Evolutionary conservation across 352 stramenopile genomes (phyloP), one percentile per base, ranked within the genome.

Genomic region (Elongisporangium undulatum): DNA sequence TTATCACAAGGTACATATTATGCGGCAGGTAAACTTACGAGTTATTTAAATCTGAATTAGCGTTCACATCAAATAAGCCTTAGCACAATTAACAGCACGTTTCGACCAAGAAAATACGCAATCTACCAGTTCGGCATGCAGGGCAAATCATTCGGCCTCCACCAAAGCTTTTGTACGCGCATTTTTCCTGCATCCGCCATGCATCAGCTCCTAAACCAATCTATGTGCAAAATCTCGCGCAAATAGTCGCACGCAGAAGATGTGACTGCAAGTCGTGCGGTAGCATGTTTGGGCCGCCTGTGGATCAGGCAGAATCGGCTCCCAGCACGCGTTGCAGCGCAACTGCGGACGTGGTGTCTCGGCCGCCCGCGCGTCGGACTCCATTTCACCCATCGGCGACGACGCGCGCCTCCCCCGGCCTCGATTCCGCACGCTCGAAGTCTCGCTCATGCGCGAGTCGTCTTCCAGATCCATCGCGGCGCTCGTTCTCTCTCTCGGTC

Each of bases 131-230:
- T 53, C 62, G 66, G 54, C 83, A 92, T 2, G 72, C 76, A 4
- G 83, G 83, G 29, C 83, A 92, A 51, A 89, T 62, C 4, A 90
- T 61, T 51, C 76, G 69, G 22, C 83, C 83, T 19, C 74, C 67
- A 4, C 81, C 81, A 55, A 92, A 92, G 62, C 90, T 74, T 34
- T 92, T 92, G 68, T 92, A 92, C 23, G 83, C 83, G 72, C 83
- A 92, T 79, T 92, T 92, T 60, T 92, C 83, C 83, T 92, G 53
- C 26, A 4, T 56, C 51, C 15, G 29, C n/a, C 50, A 38, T 21
- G 16, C 34, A 34, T 8, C 24, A 62, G 55, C 45, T 48, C 4
- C 10, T 49, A 22, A 53, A 55, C 34, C 5, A 16, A 12, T 21
- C 48, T 57, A 8, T 17, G 41, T 23, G 20, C 10, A 58, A n/a